These are phyloP conservation scores for Kurtzmaniella quercitrusa DNA, from an alignment of 1,139 yeast species.

Conservation along the genomic window DNA sequence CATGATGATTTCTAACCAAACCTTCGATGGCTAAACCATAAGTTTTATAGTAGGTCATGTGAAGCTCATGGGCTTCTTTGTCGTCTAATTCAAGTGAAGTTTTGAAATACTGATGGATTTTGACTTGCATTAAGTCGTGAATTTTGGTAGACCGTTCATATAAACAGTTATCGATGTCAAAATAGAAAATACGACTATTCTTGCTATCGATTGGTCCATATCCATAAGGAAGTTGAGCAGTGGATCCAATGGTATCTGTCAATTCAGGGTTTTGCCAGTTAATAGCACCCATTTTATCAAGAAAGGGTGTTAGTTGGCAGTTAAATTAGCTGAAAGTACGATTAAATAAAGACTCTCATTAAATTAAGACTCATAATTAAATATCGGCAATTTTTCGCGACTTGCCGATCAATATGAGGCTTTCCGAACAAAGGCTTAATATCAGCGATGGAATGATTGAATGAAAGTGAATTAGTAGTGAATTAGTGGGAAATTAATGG, in stretches of 20 bases:
- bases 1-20: conserved; percentile 71
- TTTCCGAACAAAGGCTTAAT: no score
- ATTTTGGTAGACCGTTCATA: conserved; percentile 71
- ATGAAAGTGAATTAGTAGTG: no score
- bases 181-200: conserved; percentile 60
- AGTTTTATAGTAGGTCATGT: conserved; percentile 70
- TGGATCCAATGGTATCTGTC: conserved; percentile 24
- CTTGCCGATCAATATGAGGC: not conserved
- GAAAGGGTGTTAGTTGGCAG: no score
- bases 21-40: conserved; percentile 96
- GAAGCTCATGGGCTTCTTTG: conserved; percentile 73
- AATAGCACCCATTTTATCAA: conserved; percentile 3
- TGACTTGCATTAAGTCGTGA: conserved; percentile 83
- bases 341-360: no score
- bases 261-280: conserved; percentile 9
- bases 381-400: not conserved
- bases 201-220: conserved; percentile 42
- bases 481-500: no score
- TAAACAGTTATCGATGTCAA: conserved; percentile 90
- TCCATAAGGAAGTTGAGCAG: conserved; percentile 39
- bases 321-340: no score
- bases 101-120: conserved; percentile 79
- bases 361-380: not conserved
- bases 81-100: conserved; percentile 56
- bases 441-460: not conserved